Evolutionary conservation across 1,139 yeast genomes (phyloP), one percentile per base, ranked within the genome.

Genomic region (Yamadazyma triangularis): DNA sequence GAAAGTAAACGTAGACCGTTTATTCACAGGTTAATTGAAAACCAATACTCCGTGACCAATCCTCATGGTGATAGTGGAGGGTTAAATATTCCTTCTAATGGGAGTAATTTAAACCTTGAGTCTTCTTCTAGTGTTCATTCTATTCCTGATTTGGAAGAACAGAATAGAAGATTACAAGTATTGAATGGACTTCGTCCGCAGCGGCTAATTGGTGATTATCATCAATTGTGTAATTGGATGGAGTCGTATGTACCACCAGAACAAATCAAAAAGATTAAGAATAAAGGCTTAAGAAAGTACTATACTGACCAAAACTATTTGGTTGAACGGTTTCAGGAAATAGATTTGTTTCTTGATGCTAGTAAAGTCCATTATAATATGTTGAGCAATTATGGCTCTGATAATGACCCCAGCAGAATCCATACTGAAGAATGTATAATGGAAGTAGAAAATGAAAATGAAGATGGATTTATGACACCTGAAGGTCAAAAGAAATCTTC

Each of bases 321-420:
- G 36, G 74, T 82, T 36, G 73, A 70, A 19, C 63, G 74, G 32
- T 80, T 74, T 42, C 53, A 57, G 29, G 82, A 75, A 38, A 76
- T 84, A 20, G 94, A 84, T 49, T 60, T 67, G 33, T 62, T 82
- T 34, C 62, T 84, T 30, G 93, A 82, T 50, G 76, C 87, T 3
- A 89, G 88, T 1, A 69, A 56, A 29, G 54, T 83, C 35, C 86
- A 81, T 41, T 65, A 70, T 36, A 69, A 73, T 28, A 77, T 84
- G 76, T 65, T 84, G 31, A 65, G 74, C 33, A 77, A 73, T 31
- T 83, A 83, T 46, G 77, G 76, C 8, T 64, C 60, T 26, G 70
- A 22, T 11, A 20, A 23, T 4, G 20, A 18, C 9, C 20, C 20
- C 6, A 9, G 9, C 9, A 18, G 20, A 18, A 18, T 18, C 9